These are phyloP conservation scores for Moesziomyces globuligerus DNA, from an alignment of 1,284 basidiomycete genomes.

Conservation along the genomic window DNA sequence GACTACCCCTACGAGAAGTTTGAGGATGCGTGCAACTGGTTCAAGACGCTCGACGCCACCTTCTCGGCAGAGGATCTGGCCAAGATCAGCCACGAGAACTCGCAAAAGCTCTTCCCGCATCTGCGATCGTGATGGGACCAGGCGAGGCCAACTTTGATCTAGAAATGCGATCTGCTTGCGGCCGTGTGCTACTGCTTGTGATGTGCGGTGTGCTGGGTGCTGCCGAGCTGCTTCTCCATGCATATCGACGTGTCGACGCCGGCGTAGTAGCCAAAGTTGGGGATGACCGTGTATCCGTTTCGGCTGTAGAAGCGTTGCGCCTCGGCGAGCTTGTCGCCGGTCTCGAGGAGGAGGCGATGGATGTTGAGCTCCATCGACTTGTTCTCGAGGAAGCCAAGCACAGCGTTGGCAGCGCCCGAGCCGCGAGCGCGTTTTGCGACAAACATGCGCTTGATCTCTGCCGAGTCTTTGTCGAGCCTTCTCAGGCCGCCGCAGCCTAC, in stretches of 20 bases:
- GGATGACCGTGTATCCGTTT: constrained; percentile 20
- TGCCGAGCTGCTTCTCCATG: constrained; percentile 28
- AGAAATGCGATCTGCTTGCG: no score
- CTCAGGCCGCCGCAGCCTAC: constrained; percentile 37
- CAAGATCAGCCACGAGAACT: constrained; percentile 50
- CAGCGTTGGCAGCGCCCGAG: constrained; percentile 26
- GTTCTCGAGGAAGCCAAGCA: constrained; percentile 27
- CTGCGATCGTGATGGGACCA: constrained; percentile 15
- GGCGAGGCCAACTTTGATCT: no score
- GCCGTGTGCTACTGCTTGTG: background rate
- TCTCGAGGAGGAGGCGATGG: constrained; percentile 25
- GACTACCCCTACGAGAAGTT: constrained; percentile 67
- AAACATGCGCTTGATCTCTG: constrained; percentile 41
- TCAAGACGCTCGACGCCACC: constrained; percentile 42
- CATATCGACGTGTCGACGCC: constrained; percentile 31
- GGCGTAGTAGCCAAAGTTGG: constrained; percentile 40
- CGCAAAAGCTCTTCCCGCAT: constrained; percentile 44
- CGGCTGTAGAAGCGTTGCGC: constrained; percentile 38
- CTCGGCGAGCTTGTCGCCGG: constrained; percentile 26
- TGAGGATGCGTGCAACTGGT: constrained; percentile 65
- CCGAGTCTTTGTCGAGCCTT: constrained; percentile 14
- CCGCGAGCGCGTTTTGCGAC: constrained; percentile 25
- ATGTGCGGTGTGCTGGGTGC: background rate
- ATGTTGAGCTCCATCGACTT: constrained; percentile 16
- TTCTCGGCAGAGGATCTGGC: constrained; percentile 36